Conservation (phyloP, 2,329 filamentous ascomycete genomes). For the Nemania diffusa region DNA sequence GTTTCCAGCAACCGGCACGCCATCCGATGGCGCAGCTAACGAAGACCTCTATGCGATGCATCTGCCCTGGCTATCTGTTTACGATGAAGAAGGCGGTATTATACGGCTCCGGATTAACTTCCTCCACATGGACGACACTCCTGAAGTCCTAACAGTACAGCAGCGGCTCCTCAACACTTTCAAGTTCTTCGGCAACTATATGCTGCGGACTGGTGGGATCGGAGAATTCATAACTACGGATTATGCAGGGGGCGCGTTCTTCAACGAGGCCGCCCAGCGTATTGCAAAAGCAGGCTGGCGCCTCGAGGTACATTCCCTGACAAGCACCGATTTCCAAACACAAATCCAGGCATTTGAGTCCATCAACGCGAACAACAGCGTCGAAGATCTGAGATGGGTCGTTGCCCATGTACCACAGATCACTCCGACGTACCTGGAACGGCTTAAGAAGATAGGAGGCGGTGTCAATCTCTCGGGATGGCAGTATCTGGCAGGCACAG, state of each 20-base stretch:
- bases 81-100: constrained; percentile 32
- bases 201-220: constrained; percentile 46
- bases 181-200: constrained; percentile 45
- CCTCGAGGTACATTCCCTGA: constrained; percentile 46
- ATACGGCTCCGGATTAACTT: constrained; percentile 46
- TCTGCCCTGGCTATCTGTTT: constrained; percentile 43
- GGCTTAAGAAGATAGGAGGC: constrained; percentile 44
- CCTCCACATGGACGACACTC: constrained; percentile 42
- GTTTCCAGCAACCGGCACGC: constrained; percentile 42
- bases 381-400: constrained; percentile 44
- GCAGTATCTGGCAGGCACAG: constrained; percentile 42
- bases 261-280: constrained; percentile 39
- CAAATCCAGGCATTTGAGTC: constrained; percentile 44
- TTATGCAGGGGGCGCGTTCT: constrained; percentile 44
- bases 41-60: constrained; percentile 46
- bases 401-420: constrained; percentile 47
- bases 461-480: constrained; percentile 47
- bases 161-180: constrained; percentile 44
- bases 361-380: constrained; percentile 33
- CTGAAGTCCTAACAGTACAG: constrained; percentile 35
- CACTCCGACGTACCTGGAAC: constrained; percentile 40
- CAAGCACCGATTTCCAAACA: constrained; percentile 37
- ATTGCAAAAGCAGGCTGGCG: constrained; percentile 45
- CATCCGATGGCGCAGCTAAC: constrained; percentile 42
- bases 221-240: constrained; percentile 45